Base-by-base conservation (phyloP, 2,329 filamentous ascomycete species). In the Aureobasidium sp. region DNA sequence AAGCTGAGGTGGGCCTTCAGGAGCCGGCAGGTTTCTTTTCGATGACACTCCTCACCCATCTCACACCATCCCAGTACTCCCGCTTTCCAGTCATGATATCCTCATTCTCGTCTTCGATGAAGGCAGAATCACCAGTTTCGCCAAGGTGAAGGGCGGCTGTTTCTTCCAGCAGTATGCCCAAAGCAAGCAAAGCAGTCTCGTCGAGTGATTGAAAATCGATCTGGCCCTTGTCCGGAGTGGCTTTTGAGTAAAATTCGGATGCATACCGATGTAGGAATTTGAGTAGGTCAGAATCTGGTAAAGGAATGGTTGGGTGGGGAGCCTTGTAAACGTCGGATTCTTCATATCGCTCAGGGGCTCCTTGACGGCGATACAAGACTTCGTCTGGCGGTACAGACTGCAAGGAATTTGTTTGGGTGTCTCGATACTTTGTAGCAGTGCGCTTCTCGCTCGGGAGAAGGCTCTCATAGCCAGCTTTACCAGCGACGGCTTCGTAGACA, bases 91-190 rank as follows among this genome's bases (percentile, higher is more conserved):
- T 62, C 24, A 63, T 33, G 22, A 42, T 45, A 37, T 65, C 63
- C 50, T 68, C 68, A 50, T 74, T 71, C 29, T 73, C 71, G 5
- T 78, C 81, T 70, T 91, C 88, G 0, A 86, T 84, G 69, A 93
- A 88, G 1, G 88, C 86, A 52, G 90, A 72, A 72, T 91, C 86
- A 24, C 89, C 89, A 14, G 78, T 82, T 60, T 79, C 76, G 5
- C 87, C 88, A 22, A 92, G 74, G 6, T 79, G 72, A 50, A 85
- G 82, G 44, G 79, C 78, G 17, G 82, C 79, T 2, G 83, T 82
- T 73, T 93, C 89, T 73, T 93, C 89, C 45, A 92, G 75, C 62
- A 93, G 73, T 53, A 93, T 84, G 1, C 89, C 88, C 68, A 93
- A 79, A 0, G 89, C 88, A 60, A 93, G 75, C 62, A 93, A 77